Evolutionary conservation across 345 rosid species (phyloP).

Genomic region (Punica granatum): DNA sequence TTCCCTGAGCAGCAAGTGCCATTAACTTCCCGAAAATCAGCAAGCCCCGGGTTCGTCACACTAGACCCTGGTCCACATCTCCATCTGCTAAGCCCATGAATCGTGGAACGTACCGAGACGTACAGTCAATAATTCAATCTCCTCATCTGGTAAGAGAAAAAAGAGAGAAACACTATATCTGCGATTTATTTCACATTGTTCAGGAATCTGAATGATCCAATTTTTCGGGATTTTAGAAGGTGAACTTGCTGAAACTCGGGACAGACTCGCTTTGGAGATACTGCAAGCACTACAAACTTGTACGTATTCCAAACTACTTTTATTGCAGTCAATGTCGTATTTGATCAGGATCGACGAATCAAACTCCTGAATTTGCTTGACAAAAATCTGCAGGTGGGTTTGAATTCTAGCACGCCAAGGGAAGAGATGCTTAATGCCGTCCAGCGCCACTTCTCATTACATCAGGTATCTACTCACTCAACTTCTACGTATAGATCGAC

Average conservation of each 20-base stretch:
- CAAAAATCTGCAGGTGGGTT: not conserved
- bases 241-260: constrained; percentile 15
- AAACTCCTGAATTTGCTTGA: not conserved
- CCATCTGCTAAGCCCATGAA: not conserved
- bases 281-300: constrained; percentile 15
- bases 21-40: constrained; percentile 9
- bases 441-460: constrained; percentile 1
- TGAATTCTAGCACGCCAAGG: constrained; percentile 2
- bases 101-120: constrained; percentile 7
- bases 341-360: not conserved
- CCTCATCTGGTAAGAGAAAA: constrained; percentile 13
- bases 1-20: not conserved
- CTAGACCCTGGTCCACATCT: constrained; percentile 7
- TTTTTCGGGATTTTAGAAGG: constrained; percentile 10
- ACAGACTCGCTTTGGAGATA: constrained; percentile 9
- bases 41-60: constrained; percentile 13
- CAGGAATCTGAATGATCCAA: not conserved
- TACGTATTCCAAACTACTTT: not conserved
- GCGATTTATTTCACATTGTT: not conserved
- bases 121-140: constrained; percentile 12
- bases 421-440: constrained; percentile 10
- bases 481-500: not conserved
- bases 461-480: not conserved
- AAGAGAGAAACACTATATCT: not conserved
- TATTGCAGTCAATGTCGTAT: not conserved